These are phyloP conservation scores for Agroathelia rolfsii DNA, from an alignment of 1,284 basidiomycete genomes.

Conservation along the genomic window DNA sequence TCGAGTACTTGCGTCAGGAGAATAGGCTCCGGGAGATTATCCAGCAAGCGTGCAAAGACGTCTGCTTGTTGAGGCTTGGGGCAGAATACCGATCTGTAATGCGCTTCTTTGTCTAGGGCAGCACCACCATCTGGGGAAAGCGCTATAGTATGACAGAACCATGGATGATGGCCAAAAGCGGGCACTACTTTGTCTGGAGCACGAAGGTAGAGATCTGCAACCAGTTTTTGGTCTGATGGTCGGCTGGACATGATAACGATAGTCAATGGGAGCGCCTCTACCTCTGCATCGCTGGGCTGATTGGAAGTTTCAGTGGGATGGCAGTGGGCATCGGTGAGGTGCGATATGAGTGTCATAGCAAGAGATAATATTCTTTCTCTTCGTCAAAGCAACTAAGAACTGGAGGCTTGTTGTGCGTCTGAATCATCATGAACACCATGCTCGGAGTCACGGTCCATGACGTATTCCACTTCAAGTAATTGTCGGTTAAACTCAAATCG, in stretches of 20 bases:
- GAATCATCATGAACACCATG: too few species aligned
- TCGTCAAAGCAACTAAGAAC: too few species aligned
- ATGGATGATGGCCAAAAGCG: constrained; percentile 77
- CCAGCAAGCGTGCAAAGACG: constrained; percentile 41
- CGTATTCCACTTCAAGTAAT: too few species aligned
- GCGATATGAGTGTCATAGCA: too few species aligned
- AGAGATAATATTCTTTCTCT: too few species aligned
- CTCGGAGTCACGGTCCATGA: too few species aligned
- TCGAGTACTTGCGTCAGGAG: constrained; percentile 40
- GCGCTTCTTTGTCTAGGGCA: constrained; percentile 41
- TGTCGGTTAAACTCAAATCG: too few species aligned
- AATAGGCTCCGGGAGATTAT: constrained; percentile 52
- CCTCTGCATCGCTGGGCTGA: constrained; percentile 29
- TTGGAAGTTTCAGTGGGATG: constrained; percentile 67
- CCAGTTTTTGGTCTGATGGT: constrained; percentile 50
- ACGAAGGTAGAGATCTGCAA: constrained; percentile 44
- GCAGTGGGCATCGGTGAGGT: constrained; percentile 71
- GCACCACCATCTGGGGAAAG: too few species aligned
- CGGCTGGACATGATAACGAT: constrained; percentile 70
- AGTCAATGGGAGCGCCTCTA: constrained; percentile 44
- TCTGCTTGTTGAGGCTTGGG: constrained; percentile 23
- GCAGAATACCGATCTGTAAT: constrained; percentile 57
- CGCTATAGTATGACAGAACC: constrained; percentile 70
- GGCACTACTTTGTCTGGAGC: constrained; percentile 63
- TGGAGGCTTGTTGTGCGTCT: too few species aligned